Evolutionary conservation across 352 stramenopile genomes (phyloP), one percentile per base, ranked within the genome.

Genomic region (Globisporangium takayamanum): DNA sequence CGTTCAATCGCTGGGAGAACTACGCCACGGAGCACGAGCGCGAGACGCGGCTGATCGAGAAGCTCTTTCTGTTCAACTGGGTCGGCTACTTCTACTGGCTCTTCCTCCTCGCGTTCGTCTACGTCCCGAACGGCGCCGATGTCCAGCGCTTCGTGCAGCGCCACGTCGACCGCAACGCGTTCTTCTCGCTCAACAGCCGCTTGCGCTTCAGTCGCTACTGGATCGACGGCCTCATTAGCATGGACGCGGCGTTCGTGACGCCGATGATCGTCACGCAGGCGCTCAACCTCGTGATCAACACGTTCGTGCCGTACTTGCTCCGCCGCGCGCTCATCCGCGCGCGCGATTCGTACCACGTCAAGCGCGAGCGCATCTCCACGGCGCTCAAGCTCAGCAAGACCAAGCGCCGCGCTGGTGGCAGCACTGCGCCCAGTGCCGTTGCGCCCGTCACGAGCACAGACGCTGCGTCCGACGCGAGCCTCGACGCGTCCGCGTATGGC

Each of bases 31-130:
- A 80, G 49, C 72, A 80, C 49, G 74, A 87, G 50, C 69, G 72
- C 54, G 73, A 84, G 57, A 67, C 51, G n/a, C 70, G 74, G 1
- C 72, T 68, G 56, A 74, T 84, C 46, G 72, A 80, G 30, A 84
- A 87, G 64, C 74, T 84, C 57, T 87, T 87, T 48, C 59, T 87
- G 33, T 87, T 87, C 76, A 80, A 84, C 67, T 87, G 76, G 74
- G 74, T 87, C 63, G 74, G 76, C 26, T 87, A 87, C 66, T 87
- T 87, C 59, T 87, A 87, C 66, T 87, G 76, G 76, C 84, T 87
- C 63, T 72, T 87, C 41, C 54, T 87, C 12, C 62, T 87, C 37
- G 74, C 74, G 26, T 87, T 87, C 56, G 55, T 84, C 6, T 87
- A 87, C 72, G 74, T 82, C 33, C 76, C 76, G 47, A 81, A 87